These are phyloP conservation scores for Colletotrichum tanaceti DNA, from an alignment of 2,329 filamentous ascomycete species.

Conservation along the genomic window DNA sequence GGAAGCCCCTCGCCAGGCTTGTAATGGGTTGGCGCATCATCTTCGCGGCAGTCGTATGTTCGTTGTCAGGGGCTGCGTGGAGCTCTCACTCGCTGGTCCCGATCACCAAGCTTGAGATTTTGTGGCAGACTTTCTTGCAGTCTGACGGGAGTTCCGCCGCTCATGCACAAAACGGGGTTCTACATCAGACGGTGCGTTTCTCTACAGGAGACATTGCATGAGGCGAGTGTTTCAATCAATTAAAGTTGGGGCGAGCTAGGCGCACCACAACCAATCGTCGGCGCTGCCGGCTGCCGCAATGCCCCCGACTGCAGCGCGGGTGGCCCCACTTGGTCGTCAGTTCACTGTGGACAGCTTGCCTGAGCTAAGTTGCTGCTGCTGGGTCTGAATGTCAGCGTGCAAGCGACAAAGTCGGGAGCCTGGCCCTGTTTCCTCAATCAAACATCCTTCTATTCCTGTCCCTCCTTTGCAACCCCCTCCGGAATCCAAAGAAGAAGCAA, in stretches of 20 bases:
- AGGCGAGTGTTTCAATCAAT: constrained; percentile 29
- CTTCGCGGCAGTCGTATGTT: constrained; percentile 16
- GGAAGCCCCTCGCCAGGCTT: constrained; percentile 16
- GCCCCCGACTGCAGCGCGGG: constrained; percentile 23
- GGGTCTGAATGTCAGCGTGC: constrained; percentile 12
- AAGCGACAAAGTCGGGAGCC: neutral
- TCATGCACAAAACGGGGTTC: constrained; percentile 31
- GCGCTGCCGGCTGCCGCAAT: constrained; percentile 26
- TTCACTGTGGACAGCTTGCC: constrained; percentile 40
- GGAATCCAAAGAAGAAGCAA: constrained; percentile 15
- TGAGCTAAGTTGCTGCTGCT: constrained; percentile 10
- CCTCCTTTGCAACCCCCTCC: constrained; percentile 31
- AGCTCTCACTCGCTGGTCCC: constrained; percentile 18
- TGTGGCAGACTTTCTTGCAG: constrained; percentile 34
- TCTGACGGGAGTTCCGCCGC: constrained; percentile 23
- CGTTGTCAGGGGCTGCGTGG: constrained; percentile 12
- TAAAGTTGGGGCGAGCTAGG: constrained; percentile 15
- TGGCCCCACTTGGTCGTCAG: constrained; percentile 29
- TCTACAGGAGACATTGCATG: constrained; percentile 14
- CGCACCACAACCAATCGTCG: constrained; percentile 20
- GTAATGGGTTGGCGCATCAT: constrained; percentile 40
- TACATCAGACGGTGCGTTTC: neutral
- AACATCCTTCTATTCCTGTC: constrained; percentile 33
- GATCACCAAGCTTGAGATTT: constrained; percentile 25
- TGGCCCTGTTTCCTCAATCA: constrained; percentile 22